Evolutionary conservation across 1,284 basidiomycete species (phyloP).

Genomic region (Ganoderma resinaceum): DNA sequence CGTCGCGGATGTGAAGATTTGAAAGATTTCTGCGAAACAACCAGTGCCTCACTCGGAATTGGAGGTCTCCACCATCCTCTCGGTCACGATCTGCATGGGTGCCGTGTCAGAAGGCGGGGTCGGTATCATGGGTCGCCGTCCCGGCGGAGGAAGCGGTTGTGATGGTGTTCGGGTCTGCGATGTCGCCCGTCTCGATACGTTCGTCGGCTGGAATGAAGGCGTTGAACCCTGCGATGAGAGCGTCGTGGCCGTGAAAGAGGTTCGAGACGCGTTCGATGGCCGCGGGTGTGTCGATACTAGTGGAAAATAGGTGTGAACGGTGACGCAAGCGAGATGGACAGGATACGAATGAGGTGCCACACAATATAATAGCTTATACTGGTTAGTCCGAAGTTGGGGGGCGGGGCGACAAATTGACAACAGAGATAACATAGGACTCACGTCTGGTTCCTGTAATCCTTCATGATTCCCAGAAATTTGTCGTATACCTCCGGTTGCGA

Average conservation of each 20-base stretch:
- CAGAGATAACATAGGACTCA: constrained; percentile 48
- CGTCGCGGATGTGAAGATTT: constrained; percentile 89
- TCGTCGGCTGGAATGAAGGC: constrained; percentile 96
- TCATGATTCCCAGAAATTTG: constrained; percentile 97
- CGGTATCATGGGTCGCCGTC: constrained; percentile 50
- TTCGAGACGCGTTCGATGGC: constrained; percentile 95
- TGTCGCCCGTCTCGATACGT: constrained; percentile 81
- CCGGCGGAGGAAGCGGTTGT: constrained; percentile 89
- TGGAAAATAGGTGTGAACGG: background rate
- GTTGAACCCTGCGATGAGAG: constrained; percentile 97
- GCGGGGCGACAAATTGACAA: no score
- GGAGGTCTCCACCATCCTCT: constrained; percentile 2
- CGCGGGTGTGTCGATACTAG: constrained; percentile 94
- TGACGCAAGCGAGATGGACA: background rate
- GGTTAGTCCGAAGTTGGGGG: no score
- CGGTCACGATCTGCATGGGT: constrained; percentile 8
- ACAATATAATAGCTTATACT: no score
- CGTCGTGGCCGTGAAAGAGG: constrained; percentile 91
- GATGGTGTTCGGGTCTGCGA: constrained; percentile 67
- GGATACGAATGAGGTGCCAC: background rate
- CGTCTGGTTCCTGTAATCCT: constrained; percentile 94
- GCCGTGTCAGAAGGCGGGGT: constrained; percentile 32
- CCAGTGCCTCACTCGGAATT: constrained; percentile 15
- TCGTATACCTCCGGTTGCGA: constrained; percentile 94
- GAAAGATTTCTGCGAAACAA: constrained; percentile 31